phyloP scores from a whole-genome alignment of 2,329 filamentous ascomycete genomes.

The Exophiala oligosperma region DNA sequence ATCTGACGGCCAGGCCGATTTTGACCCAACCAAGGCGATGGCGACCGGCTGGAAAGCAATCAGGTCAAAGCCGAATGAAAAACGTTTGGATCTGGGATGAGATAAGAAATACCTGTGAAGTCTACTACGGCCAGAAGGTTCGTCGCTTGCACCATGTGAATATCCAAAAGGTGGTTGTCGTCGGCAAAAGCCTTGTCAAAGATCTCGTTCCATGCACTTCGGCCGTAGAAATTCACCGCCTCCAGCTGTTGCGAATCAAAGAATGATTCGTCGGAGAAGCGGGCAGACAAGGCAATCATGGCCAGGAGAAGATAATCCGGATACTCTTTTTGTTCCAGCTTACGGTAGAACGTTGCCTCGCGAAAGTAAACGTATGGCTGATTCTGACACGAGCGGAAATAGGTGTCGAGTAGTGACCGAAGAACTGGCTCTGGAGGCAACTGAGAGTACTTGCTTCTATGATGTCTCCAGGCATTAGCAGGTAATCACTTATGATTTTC shows the following conservation, averaged over 20 bases:
- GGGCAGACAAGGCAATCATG: conserved; percentile 35
- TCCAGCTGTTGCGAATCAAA: conserved; percentile 28
- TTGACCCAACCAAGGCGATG: conserved; percentile 40
- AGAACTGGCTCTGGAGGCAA: conserved; percentile 3
- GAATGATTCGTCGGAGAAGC: conserved; percentile 34
- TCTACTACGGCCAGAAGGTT: conserved; percentile 41
- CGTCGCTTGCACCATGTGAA: conserved; percentile 40
- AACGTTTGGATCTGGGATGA: background rate
- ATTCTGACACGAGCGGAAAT: conserved; percentile 39
- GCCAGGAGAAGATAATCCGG: conserved; percentile 37
- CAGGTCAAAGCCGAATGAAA: background rate
- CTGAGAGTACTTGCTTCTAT: background rate
- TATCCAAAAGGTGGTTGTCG: conserved; percentile 31
- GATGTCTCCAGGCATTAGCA: no score
- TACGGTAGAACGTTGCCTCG: conserved; percentile 34
- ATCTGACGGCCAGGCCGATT: conserved; percentile 54
- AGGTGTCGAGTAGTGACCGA: conserved; percentile 32
- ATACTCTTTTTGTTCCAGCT: conserved; percentile 29
- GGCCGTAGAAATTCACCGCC: conserved; percentile 33
- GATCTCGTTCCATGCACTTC: conserved; percentile 38
- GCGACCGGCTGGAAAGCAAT: conserved; percentile 31
- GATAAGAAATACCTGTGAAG: conserved; percentile 36
- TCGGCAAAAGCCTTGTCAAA: conserved; percentile 37
- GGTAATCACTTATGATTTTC: no score
- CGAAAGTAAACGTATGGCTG: conserved; percentile 43